phyloP scores from a whole-genome alignment of 2,329 filamentous ascomycete species.

The Cercospora citrullina region DNA sequence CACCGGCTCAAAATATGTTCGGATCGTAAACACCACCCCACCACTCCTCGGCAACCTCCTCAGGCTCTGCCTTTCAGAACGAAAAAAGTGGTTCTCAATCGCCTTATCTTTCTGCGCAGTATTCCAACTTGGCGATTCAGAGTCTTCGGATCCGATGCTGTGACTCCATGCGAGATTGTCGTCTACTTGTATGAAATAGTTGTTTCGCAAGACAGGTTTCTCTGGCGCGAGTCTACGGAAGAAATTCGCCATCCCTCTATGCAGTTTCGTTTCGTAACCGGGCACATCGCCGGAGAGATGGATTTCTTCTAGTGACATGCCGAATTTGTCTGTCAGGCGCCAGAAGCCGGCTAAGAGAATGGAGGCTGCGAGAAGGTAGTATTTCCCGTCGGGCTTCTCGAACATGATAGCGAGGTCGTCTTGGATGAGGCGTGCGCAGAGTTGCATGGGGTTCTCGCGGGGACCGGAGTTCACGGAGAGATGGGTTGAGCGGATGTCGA shows the following conservation, averaged over 20 bases:
- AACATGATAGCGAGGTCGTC: slow-evolving; percentile 86
- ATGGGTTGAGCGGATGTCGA: slow-evolving; percentile 65
- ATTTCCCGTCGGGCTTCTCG: slow-evolving; percentile 72
- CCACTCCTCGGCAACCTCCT: slow-evolving; percentile 55
- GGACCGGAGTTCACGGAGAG: slow-evolving; percentile 44
- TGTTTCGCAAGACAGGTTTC: slow-evolving; percentile 67
- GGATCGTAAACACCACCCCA: slow-evolving; percentile 68
- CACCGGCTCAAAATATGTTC: slow-evolving; percentile 76
- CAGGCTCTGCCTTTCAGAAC: slow-evolving; percentile 72
- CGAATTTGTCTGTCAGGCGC: slow-evolving; percentile 76
- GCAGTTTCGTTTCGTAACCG: slow-evolving; percentile 67
- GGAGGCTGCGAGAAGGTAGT: slow-evolving; percentile 75
- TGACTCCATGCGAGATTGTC: slow-evolving; percentile 72
- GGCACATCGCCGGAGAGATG: slow-evolving; percentile 77
- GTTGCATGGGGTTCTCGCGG: slow-evolving; percentile 75
- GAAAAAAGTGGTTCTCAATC: slow-evolving; percentile 72
- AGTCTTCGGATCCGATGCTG: slow-evolving; percentile 73
- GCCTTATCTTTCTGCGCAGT: slow-evolving; percentile 73
- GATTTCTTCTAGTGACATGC: slow-evolving; percentile 76
- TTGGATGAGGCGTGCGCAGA: slow-evolving; percentile 70
- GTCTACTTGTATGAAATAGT: slow-evolving; percentile 88
- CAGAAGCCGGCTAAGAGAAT: slow-evolving; percentile 81
- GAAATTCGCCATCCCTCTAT: slow-evolving; percentile 79
- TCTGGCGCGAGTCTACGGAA: slow-evolving; percentile 71
- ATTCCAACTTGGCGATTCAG: slow-evolving; percentile 64